Percentiles rank a stretch among this genome's conserved stretches.
Conservation (phyloP, 177 flowering plant genomes). For the Vitis hybrid region DNA sequence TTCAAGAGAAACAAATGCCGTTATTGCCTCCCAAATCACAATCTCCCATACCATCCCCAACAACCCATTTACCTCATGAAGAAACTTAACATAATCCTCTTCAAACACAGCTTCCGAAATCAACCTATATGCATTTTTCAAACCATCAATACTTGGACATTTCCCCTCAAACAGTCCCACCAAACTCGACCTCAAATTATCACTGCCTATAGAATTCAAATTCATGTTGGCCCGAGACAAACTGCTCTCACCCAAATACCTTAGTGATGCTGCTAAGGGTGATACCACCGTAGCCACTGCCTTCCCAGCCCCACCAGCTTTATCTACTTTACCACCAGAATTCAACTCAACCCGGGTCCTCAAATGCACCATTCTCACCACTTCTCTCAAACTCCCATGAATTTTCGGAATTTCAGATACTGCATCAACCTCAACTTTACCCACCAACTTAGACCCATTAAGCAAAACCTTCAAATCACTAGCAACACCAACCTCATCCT, state of each 20-base stretch:
- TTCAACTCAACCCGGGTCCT: slow-evolving; percentile 54
- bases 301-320: slow-evolving; percentile 29
- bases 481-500: slow-evolving; percentile 78
- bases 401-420: slow-evolving; percentile 50
- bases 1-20: slow-evolving; percentile 55
- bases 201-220: slow-evolving; percentile 29
- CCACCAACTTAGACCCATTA: slow-evolving; percentile 66
- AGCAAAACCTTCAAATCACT: slow-evolving; percentile 70
- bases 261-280: slow-evolving; percentile 35
- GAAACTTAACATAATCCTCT: slow-evolving; percentile 32
- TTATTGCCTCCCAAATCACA: slow-evolving; percentile 69
- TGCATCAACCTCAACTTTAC: slow-evolving; percentile 27
- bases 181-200: slow-evolving; percentile 24
- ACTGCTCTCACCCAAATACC: slow-evolving; percentile 49
- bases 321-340: slow-evolving; percentile 31
- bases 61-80: slow-evolving; percentile 42
- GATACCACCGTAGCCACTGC: slow-evolving; percentile 28
- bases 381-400: slow-evolving; percentile 65
- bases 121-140: slow-evolving; percentile 25
- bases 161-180: slow-evolving; percentile 28
- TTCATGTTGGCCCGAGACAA: slow-evolving; percentile 33
- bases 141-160: slow-evolving; percentile 27
- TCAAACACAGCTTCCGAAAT: slow-evolving; percentile 26
- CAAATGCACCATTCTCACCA: slow-evolving; percentile 50
- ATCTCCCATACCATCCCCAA: slow-evolving; percentile 44